A percentile compares a stretch with the other conserved stretches of the same genome.
These are phyloP conservation scores for Ilyonectria sp. DNA, from an alignment of 2,329 filamentous ascomycete genomes.

Conservation along the genomic window DNA sequence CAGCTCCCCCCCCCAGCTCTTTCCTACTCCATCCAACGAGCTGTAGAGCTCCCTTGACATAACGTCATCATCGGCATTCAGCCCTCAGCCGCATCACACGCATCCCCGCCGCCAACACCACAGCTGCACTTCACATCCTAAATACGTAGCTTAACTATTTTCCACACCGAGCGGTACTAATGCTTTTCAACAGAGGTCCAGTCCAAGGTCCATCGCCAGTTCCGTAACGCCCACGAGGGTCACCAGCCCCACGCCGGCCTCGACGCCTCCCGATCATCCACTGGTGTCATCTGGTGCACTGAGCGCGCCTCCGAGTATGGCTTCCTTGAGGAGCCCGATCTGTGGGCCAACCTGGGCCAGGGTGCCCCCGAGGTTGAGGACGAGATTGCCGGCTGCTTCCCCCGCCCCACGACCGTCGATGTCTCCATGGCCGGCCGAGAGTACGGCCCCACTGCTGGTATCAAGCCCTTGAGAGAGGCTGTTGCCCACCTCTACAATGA, in stretches of 20 bases:
- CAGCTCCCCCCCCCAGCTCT: conserved; percentile 32
- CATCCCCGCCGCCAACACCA: conserved; percentile 2
- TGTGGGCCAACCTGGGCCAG: conserved; percentile 95
- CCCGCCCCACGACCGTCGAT: conserved; percentile 83
- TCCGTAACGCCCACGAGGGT: conserved; percentile 90
- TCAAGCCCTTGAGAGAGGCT: conserved; percentile 89
- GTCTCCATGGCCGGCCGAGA: conserved; percentile 85
- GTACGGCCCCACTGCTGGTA: conserved; percentile 94
- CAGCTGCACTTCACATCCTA: not conserved
- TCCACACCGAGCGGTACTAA: conserved; percentile 25
- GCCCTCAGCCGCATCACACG: conserved; percentile 13
- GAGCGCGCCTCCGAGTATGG: conserved; percentile 92
- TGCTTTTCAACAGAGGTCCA: conserved; percentile 74
- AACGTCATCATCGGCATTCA: conserved; percentile 39
- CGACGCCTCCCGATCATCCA: conserved; percentile 88
- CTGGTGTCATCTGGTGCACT: conserved; percentile 94
- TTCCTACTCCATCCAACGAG: conserved; percentile 27
- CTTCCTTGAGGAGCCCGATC: conserved; percentile 83
- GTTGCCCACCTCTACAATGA: conserved; percentile 95
- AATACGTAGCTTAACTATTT: conserved; percentile 1
- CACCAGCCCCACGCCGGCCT: conserved; percentile 93
- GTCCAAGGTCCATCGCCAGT: conserved; percentile 90
- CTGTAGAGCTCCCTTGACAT: conserved; percentile 32
- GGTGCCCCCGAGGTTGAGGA: conserved; percentile 95
- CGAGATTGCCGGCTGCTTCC: conserved; percentile 91